These are phyloP conservation scores for Eimeria tenella DNA, from an alignment of 169 alveolate genomes.

Conservation along the genomic window DNA sequence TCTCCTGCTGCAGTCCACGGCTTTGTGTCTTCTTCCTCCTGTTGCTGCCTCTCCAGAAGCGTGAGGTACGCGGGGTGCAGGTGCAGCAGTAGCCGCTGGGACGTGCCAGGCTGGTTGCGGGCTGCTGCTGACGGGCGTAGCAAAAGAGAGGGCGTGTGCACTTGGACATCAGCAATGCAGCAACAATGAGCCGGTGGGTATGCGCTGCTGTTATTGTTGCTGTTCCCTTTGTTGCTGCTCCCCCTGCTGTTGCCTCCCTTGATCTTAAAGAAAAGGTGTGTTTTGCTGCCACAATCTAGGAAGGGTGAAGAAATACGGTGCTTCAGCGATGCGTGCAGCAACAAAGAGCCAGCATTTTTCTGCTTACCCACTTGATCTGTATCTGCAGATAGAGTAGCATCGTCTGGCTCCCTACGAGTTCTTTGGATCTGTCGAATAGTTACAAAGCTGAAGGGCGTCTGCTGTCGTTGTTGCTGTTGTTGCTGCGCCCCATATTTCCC, in stretches of 20 bases:
- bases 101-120: slow-evolving; percentile 26
- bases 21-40: neutral
- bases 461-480: slow-evolving; percentile 32
- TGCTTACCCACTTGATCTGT: neutral
- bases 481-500: neutral
- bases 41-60: slow-evolving; percentile 28
- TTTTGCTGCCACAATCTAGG: slow-evolving; percentile 35
- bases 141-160: slow-evolving; percentile 40
- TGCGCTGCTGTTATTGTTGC: slow-evolving; percentile 12
- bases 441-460: neutral
- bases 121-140: slow-evolving; percentile 42
- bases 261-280: slow-evolving; percentile 35
- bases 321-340: slow-evolving; percentile 36
- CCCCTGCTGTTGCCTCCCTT: slow-evolving; percentile 31
- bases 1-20: slow-evolving; percentile 67
- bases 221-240: neutral
- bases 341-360: neutral
- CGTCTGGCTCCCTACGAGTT: neutral
- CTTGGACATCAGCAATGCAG: slow-evolving; percentile 60
- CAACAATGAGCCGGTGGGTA: slow-evolving; percentile 40
- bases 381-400: slow-evolving; percentile 27
- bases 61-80: slow-evolving; percentile 9
- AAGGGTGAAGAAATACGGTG: neutral
- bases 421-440: slow-evolving; percentile 14
- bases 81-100: slow-evolving; percentile 66